Conservation (phyloP, 345 rosid genomes). For the Populus davidiana region DNA sequence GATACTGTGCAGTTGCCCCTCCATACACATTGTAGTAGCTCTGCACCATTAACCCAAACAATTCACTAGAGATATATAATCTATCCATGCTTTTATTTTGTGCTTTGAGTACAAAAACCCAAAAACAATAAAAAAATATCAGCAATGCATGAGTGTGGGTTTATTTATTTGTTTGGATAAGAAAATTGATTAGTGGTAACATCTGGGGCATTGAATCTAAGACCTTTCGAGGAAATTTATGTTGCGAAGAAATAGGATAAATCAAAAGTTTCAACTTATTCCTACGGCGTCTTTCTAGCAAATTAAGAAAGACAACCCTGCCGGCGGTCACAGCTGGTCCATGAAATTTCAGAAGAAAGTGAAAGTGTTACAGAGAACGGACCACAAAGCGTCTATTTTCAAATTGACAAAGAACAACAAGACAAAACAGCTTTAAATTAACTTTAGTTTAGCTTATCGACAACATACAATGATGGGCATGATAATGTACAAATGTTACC, state of each 20-base stretch:
- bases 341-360: neutral
- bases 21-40: conserved; percentile 82
- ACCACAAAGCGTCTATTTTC: neutral
- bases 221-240: neutral
- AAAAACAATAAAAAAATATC: neutral
- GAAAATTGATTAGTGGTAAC: too few relatives aligned
- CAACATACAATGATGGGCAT: too few relatives aligned
- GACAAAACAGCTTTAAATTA: neutral
- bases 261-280: neutral
- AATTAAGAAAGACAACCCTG: neutral
- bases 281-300: neutral
- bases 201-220: too few relatives aligned
- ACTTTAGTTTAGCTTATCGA: too few relatives aligned
- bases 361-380: neutral
- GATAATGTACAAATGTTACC: too few relatives aligned
- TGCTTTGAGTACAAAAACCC: neutral
- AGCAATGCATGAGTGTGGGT: neutral
- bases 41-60: conserved; percentile 29
- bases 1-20: conserved; percentile 70
- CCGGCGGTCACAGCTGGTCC: neutral
- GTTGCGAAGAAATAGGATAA: neutral
- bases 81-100: too few relatives aligned
- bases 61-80: neutral
- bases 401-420: neutral
- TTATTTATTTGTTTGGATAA: too few relatives aligned